Evolutionary conservation across 345 rosid species (phyloP).

Genomic region (Populus simonii): DNA sequence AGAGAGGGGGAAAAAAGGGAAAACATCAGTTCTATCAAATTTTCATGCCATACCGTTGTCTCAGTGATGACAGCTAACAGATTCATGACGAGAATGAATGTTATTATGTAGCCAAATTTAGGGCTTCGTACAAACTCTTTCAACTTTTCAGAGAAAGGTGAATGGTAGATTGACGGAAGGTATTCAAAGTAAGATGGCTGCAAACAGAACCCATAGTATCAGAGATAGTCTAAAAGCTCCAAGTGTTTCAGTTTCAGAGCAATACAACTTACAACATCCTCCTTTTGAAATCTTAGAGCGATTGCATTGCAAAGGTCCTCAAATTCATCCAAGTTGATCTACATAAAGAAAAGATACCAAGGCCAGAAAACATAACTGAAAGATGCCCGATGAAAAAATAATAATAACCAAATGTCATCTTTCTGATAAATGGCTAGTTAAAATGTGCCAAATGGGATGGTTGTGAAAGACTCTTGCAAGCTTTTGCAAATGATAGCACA

Average conservation of each 20-base stretch:
- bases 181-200: conserved; percentile 79
- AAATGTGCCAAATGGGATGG: too few relatives aligned
- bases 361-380: not conserved
- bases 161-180: conserved; percentile 55
- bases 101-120: conserved; percentile 65
- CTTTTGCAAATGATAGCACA: too few relatives aligned
- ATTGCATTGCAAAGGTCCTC: conserved; percentile 93
- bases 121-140: conserved; percentile 67
- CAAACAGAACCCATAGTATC: conserved; percentile 27
- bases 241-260: conserved; percentile 8
- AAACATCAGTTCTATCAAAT: not conserved
- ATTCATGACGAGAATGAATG: conserved; percentile 73
- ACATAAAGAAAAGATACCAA: conserved; percentile 17
- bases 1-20: not conserved
- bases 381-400: not conserved
- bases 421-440: not conserved
- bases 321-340: conserved; percentile 91
- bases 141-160: conserved; percentile 65
- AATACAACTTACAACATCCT: conserved; percentile 68
- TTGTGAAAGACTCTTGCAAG: too few relatives aligned
- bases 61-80: conserved; percentile 78
- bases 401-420: not conserved
- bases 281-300: conserved; percentile 84
- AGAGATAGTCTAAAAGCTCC: conserved; percentile 2
- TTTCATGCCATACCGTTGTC: conserved; percentile 69